Percentiles rank a stretch among this genome's conserved stretches.
Evolutionary conservation across 2,329 filamentous ascomycete species (phyloP).

Genomic region (Penicillium verrucosum): DNA sequence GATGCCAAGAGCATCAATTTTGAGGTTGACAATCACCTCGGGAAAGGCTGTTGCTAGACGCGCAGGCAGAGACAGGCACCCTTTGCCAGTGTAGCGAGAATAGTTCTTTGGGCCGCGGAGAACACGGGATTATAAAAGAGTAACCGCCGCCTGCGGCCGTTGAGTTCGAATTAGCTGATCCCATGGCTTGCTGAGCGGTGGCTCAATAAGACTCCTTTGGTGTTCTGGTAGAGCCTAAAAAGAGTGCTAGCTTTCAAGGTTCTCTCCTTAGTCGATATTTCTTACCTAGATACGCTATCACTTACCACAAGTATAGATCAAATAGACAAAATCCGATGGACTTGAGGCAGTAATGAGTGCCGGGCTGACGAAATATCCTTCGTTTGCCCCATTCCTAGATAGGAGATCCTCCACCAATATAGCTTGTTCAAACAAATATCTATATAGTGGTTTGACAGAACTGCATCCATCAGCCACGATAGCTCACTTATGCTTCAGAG

Average conservation of each 20-base stretch:
- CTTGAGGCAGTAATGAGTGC: not conserved
- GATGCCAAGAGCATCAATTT: not conserved
- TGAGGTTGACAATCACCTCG: not conserved
- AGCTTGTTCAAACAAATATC: not conserved
- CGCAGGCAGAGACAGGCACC: not conserved
- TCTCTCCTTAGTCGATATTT: not conserved
- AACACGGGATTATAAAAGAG: not conserved
- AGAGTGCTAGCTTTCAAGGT: not conserved
- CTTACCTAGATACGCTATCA: not conserved
- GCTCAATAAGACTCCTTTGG: not conserved
- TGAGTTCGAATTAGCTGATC: not conserved
- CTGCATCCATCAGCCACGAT: not conserved
- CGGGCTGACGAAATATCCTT: not conserved
- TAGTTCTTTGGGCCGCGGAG: not conserved
- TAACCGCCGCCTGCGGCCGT: not conserved
- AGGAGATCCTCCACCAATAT: not conserved
- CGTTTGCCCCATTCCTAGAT: not conserved
- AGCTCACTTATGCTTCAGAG: not conserved
- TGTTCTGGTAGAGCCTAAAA: not conserved
- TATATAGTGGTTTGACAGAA: not conserved
- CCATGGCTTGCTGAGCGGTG: not conserved
- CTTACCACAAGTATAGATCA: not conserved
- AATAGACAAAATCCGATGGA: not conserved
- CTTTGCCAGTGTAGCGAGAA: not conserved
- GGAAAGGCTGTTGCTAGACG: not conserved